Evolutionary conservation across 179 eudicot genomes (phyloP).

Genomic region (Carnegiea gigantea): DNA sequence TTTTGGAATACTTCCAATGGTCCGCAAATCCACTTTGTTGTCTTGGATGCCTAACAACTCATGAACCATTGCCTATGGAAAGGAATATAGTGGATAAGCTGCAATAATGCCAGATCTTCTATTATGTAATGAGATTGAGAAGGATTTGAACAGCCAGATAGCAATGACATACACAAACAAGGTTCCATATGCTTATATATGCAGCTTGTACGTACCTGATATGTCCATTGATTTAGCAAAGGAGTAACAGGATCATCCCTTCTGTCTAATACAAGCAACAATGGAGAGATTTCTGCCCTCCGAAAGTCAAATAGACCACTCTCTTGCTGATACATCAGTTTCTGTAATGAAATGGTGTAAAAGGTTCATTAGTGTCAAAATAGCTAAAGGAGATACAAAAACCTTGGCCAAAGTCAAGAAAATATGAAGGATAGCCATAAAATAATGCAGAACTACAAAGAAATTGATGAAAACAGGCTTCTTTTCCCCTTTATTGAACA

Average conservation of each 20-base stretch:
- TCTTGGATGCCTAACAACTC: conserved; percentile 85
- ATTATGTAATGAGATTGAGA: not conserved
- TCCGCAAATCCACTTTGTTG: conserved; percentile 81
- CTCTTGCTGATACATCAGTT: conserved; percentile 92
- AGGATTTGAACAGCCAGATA: conserved; percentile 16
- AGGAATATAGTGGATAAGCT: conserved; percentile 25
- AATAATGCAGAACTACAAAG: conserved; percentile 13
- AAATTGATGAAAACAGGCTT: not conserved
- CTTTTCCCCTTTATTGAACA: not conserved
- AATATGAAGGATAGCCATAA: not conserved
- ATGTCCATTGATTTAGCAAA: conserved; percentile 91
- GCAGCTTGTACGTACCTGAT: conserved; percentile 58
- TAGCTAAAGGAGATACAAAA: not conserved
- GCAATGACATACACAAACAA: conserved; percentile 14
- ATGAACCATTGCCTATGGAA: conserved; percentile 82
- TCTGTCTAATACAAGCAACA: conserved; percentile 77
- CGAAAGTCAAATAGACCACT: conserved; percentile 94
- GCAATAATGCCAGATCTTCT: conserved; percentile 15
- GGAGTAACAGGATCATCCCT: conserved; percentile 95
- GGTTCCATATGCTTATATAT: not conserved
- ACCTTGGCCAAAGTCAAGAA: not conserved
- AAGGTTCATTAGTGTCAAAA: conserved; percentile 10
- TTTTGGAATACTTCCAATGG: conserved; percentile 57
- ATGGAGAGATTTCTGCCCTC: conserved; percentile 72
- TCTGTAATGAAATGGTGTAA: conserved; percentile 40